Base-by-base conservation (phyloP, 2,329 filamentous ascomycete species). In the Calonectria pteridis region DNA sequence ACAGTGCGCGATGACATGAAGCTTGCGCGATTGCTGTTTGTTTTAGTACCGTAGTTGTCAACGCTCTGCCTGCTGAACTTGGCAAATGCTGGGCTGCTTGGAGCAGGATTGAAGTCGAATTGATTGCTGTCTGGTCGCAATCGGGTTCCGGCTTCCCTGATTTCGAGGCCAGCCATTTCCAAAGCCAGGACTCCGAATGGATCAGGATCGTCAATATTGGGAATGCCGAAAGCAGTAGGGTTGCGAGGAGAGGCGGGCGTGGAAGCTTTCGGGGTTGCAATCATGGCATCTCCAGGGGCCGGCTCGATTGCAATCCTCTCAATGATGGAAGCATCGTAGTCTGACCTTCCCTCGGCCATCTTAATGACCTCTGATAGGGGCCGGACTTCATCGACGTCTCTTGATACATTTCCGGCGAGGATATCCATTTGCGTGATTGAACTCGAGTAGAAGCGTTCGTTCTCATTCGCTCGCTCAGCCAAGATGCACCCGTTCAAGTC, bases 181-280 rank as follows among this genome's bases (percentile, higher is more conserved):
- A 98, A 86, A 10, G 96, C 96, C 76, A 96, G 90, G 31, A 98
- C 94, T 29, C 96, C 96, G 81, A 94, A 98, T 0, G 96, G 96
- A 82, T 98, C 96, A 0, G 96, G 95, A 79, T 98, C 96, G 69
- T 95, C 92, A 4, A 87, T 85, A 75, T 93, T 92, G 0, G 95
- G 95, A 20, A 98, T 88, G 2, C 96, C 96, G 85, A 98, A 98
- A 2, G 86, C 86, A 35, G 88, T 10, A 3, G 35, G n/a, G 23
- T 62, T 84, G 76, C 78, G 86, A 62, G 82, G 88, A 69, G 81
- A 83, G 77, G 72, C 81, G 72, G 83, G 79, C 6, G 79, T 83
- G 5, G 83, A 79, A 2, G 81, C 79, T 53, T 81, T 84, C 0
- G 89, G 86, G 3, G 87, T 86, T 63, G 89, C 88, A 75, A 91